Conservation (phyloP, 148 eudicot species). For the Rhododendron henanense region DNA sequence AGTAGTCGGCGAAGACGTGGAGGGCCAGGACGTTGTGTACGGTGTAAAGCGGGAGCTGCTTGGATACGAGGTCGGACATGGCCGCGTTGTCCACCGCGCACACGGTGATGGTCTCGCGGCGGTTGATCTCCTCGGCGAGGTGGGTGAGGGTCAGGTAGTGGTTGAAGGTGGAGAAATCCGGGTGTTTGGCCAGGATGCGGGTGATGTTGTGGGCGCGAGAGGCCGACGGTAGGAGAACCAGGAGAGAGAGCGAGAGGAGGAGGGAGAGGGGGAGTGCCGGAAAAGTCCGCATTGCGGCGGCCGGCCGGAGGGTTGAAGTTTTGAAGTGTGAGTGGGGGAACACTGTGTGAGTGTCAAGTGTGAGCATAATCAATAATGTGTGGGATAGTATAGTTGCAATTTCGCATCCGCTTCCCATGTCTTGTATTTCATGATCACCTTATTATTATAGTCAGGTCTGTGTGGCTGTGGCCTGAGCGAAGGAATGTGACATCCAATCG, state of each 20-base stretch:
- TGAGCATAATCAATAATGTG: too few relatives aligned
- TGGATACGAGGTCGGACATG: slow-evolving; percentile 52
- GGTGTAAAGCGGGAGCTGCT: slow-evolving; percentile 36
- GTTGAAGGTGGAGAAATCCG: slow-evolving; percentile 61
- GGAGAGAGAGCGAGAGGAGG: slow-evolving; percentile 1
- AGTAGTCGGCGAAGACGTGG: slow-evolving; percentile 71
- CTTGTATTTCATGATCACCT: not conserved
- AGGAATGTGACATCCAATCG: not conserved
- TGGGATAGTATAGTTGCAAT: not conserved
- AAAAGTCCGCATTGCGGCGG: slow-evolving; percentile 11
- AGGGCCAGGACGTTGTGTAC: slow-evolving; percentile 62
- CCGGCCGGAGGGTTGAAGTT: not conserved
- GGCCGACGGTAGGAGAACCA: slow-evolving; percentile 16
- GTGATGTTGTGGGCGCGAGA: slow-evolving; percentile 61
- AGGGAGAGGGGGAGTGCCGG: not conserved
- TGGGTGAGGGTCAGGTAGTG: slow-evolving; percentile 75
- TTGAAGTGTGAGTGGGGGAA: slow-evolving; percentile 8
- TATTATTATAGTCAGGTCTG: not conserved
- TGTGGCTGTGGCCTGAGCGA: not conserved
- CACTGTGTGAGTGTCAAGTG: not conserved
- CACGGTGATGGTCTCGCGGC: slow-evolving; percentile 65
- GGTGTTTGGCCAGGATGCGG: slow-evolving; percentile 48
- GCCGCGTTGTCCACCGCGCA: slow-evolving; percentile 77
- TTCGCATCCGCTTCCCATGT: not conserved
- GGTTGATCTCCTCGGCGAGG: slow-evolving; percentile 74